Evolutionary conservation across 306 rosid species (phyloP).

Genomic region (Vicia villosa): DNA sequence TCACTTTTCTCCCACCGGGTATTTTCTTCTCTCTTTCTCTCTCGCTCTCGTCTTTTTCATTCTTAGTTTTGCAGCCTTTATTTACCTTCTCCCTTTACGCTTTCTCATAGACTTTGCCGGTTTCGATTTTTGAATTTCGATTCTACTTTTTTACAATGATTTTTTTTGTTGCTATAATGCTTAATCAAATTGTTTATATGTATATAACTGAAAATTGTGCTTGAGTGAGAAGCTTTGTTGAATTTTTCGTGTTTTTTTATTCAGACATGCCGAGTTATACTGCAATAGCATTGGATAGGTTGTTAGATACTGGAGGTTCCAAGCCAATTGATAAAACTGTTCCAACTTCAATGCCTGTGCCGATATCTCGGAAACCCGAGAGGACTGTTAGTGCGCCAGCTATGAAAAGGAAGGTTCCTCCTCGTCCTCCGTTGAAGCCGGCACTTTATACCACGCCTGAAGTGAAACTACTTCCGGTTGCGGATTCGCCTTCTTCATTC

Average conservation of each 20-base stretch:
- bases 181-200: no score
- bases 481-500: slow-evolving; percentile 80
- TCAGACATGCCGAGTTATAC: slow-evolving; percentile 84
- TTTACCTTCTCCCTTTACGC: no score
- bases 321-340: slow-evolving; percentile 63
- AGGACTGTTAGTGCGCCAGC: slow-evolving; percentile 56
- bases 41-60: background rate
- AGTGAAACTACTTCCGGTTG: slow-evolving; percentile 81
- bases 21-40: background rate
- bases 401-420: slow-evolving; percentile 45
- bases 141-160: slow-evolving; percentile 21
- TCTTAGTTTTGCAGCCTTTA: no score
- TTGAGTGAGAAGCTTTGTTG: no score
- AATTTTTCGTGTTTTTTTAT: slow-evolving; percentile 35
- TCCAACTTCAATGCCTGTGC: slow-evolving; percentile 59
- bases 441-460: slow-evolving; percentile 89
- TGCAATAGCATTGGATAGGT: slow-evolving; percentile 82
- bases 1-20: slow-evolving; percentile 23
- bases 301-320: slow-evolving; percentile 79
- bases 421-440: slow-evolving; percentile 74
- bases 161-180: no score
- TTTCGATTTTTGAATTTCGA: slow-evolving; percentile 11
- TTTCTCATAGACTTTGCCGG: background rate
- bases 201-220: no score
- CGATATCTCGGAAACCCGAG: slow-evolving; percentile 48